Evolutionary conservation across 2,329 filamentous ascomycete species (phyloP), one percentile per base, ranked within the genome.

Genomic region (Intubia oerlemansii): DNA sequence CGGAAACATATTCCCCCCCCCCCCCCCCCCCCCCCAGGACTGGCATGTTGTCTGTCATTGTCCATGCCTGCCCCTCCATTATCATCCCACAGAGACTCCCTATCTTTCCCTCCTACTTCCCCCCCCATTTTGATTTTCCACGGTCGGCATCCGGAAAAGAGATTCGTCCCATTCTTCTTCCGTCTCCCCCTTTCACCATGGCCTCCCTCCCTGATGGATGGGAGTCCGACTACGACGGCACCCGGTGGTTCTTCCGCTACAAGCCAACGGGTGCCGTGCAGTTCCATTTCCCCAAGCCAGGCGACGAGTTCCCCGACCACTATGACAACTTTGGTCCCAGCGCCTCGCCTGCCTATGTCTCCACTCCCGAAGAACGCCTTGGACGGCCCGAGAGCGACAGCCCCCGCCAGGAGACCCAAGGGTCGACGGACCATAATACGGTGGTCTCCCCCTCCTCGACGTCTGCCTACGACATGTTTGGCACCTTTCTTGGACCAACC

Each of bases 241-340:
- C 34, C 10, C 56, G 64, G 16, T 69, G 64, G 64, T 59, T 66
- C 45, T 69, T 62, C 42, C 54, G 53, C 29, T 66, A 62, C 47
- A 59, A 52, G 36, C 48, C 62, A 15, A 65, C 57, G 7, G 62
- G 62, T 8, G 47, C 57, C 20, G 45, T 57, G 11, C 64, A 68
- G 42, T 69, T 57, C 39, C 57, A 58, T 33, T 69, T 67, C 36
- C 64, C 64, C 5, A 53, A 52, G 24, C 53, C 57, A 5, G 64
- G 63, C 36, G 64, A 69, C 39, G 64, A 68, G 45, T 69, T 60
- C 29, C 62, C 63, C 26, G 57, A 63, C 38, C 61, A 53, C 37
- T 40, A 60, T 34, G 48, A 46, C 28, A 45, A 47, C 12, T 38
- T 39, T 24, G 42, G 43, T 15, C 41, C 46, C n/a, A n/a, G n/a